Base-by-base conservation (phyloP, 495 filamentous ascomycete genomes). In the Lasiosphaeria hispida region DNA sequence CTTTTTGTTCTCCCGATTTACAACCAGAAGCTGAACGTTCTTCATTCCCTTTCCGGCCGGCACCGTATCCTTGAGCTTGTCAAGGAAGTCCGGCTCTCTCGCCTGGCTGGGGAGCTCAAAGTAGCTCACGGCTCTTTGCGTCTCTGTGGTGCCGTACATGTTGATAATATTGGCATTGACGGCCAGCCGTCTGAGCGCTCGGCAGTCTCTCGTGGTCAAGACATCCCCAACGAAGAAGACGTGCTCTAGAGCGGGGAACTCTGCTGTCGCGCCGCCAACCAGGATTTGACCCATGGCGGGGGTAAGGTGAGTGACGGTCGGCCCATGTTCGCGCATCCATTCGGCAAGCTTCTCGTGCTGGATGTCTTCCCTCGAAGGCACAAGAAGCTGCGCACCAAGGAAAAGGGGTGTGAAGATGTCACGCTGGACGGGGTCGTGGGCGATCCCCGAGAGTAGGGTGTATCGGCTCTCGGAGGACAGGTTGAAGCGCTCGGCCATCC, bases 271-370 rank as follows among this genome's bases (percentile, higher is more conserved):
- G 61, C 90, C 91, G 38, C 93, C 94, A 33, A 96, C 88, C 1
- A 98, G 77, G 50, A 98, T 94, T 66, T 97, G 92, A 49, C 93
- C 93, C 92, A 97, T 91, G 38, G 92, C 94, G 6, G 94, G 94
- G 0, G 94, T 98, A 13, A 98, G 77, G 68, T 97, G 94, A 4
- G 92, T 93, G 36, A 94, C 86, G 13, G 90, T 96, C 11, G 88
- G 84, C 51, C 81, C 74, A 64, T 92, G 83, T 52, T 89, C 82
- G 45, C 78, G 79, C 86, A 97, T 92, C 94, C 94, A 97, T 63
- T 95, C 89, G 2, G 91, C 92, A 15, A 98, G 79, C 58, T 81
- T 85, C 72, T 96, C 92, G 65, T 96, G 88, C 48, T 87, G 83
- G 39, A 98, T 98, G 64, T 92, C 86, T 54, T 96, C 93, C 17